phyloP scores from a whole-genome alignment of 2,329 filamentous ascomycete species.

The Ophiostoma ulmi region DNA sequence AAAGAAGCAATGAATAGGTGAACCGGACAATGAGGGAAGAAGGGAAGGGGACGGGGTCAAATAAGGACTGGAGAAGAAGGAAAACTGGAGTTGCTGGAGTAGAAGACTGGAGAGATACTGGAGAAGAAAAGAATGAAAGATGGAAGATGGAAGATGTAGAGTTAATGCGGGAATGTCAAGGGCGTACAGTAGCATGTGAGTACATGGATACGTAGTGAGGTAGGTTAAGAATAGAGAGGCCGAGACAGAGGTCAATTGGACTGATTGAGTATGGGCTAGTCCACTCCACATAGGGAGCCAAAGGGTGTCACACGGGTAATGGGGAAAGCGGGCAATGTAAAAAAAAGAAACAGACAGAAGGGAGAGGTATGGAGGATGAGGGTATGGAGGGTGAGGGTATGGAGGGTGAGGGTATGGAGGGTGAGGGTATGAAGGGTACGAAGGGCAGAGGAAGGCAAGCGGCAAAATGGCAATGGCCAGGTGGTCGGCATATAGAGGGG shows the following conservation, averaged over 20 bases:
- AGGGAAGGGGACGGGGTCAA: neutral
- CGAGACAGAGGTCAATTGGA: neutral
- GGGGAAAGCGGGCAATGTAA: constrained; percentile 17
- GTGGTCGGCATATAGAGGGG: constrained; percentile 3
- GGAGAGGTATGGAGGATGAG: constrained; percentile 16
- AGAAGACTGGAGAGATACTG: neutral
- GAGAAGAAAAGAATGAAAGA: neutral
- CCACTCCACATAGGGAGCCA: constrained; percentile 20
- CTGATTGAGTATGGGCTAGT: constrained; percentile 14
- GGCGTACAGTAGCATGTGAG: neutral
- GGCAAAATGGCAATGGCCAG: constrained; percentile 2
- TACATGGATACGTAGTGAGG: neutral
- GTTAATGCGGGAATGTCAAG: constrained; percentile 15
- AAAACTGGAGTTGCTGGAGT: neutral
- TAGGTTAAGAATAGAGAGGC: neutral
- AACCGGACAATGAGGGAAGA: neutral
- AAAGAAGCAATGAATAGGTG: neutral
- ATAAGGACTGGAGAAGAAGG: constrained; percentile 6
- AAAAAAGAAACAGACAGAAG: constrained; percentile 21
- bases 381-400: neutral
- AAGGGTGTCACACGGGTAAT: constrained; percentile 15
- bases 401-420: neutral
- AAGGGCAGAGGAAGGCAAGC: constrained; percentile 6
- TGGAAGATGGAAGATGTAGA: neutral
- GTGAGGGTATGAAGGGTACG: neutral